Base-by-base conservation (phyloP, 108 stramenopile genomes). In the Cyclostephanos tholiformis region DNA sequence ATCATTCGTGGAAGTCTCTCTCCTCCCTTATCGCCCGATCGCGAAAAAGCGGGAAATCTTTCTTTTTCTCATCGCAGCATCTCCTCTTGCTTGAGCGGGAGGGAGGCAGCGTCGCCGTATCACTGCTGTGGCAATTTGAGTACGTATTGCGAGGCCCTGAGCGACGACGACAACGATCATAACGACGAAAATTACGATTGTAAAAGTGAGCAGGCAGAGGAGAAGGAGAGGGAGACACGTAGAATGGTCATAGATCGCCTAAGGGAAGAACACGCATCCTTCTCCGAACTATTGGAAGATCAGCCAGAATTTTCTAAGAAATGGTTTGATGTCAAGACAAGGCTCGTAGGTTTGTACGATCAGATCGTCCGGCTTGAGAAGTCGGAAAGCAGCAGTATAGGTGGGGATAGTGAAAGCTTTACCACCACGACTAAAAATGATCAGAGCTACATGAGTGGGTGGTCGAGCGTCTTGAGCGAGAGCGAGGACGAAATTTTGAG, bases 251-350 rank as follows among this genome's bases (percentile, higher is more conserved):
- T 50, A 6, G 17, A 5, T 32, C n/a, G 12, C 4, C 65, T 66
- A 23, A 50, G 32, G 30, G 22, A 5, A 11, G 30, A 66, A 51
- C 7, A 36, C 20, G 48, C 35, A 19, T 41, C 35, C 17, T 9
- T 20, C n/a, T 17, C 51, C 23, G n/a, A 66, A 30, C 14, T 25
- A 52, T 19, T 66, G 22, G 20, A 27, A 35, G 16, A 20, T 0
- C 32, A 36, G 6, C 49, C 65, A 12, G 29, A 50, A 64, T 72
- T 53, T 59, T 72, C 71, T 29, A 49, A 63, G 19, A 62, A 72
- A 46, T 72, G 71, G 71, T 72, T 72, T n/a, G 32, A 60, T 25
- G 38, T 48, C 43, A 72, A 72, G 60, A 64, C 43, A 7, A 63
- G 23, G 38, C 12, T 49, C 1, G 52, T 63, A 14, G 32, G 36